A percentile compares a stretch with the other conserved stretches of the same genome.
Evolutionary conservation across 805 yeast genomes (phyloP).

Genomic region (Phaffomyces antillensis): DNA sequence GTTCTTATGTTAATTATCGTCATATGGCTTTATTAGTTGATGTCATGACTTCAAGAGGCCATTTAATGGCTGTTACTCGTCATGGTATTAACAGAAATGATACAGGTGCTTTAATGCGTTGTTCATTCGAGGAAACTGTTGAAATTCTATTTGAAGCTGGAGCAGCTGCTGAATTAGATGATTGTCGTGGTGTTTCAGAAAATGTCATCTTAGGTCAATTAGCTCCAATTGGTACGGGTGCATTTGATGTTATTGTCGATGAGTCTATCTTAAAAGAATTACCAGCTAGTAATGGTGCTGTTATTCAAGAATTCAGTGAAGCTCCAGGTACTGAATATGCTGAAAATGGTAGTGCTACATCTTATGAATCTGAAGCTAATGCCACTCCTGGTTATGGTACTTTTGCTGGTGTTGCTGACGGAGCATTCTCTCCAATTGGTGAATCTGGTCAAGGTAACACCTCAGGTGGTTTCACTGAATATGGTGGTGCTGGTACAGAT

Average conservation of each 20-base stretch:
- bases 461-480: constrained; percentile 63
- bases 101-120: constrained; percentile 98
- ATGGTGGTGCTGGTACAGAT: constrained; percentile 53
- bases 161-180: constrained; percentile 95
- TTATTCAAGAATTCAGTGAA: constrained; percentile 32
- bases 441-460: constrained; percentile 83
- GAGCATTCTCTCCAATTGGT: constrained; percentile 87
- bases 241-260: constrained; percentile 92
- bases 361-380: constrained; percentile 65
- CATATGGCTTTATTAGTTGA: constrained; percentile 97
- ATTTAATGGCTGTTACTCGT: constrained; percentile 97
- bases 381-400: constrained; percentile 73
- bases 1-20: constrained; percentile 97
- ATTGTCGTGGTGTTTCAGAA: constrained; percentile 97
- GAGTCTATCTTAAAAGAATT: constrained; percentile 66
- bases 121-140: constrained; percentile 98
- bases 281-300: constrained; percentile 29
- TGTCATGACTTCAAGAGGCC: constrained; percentile 98
- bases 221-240: constrained; percentile 98
- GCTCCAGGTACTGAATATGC: constrained; percentile 32
- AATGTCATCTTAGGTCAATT: constrained; percentile 96
- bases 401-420: constrained; percentile 57
- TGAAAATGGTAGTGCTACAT: constrained; percentile 71
- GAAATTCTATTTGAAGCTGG: constrained; percentile 97
- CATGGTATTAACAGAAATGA: constrained; percentile 98